These are phyloP conservation scores for Plantago lanceolata DNA, from an alignment of 305 asterid species.

Conservation along the genomic window DNA sequence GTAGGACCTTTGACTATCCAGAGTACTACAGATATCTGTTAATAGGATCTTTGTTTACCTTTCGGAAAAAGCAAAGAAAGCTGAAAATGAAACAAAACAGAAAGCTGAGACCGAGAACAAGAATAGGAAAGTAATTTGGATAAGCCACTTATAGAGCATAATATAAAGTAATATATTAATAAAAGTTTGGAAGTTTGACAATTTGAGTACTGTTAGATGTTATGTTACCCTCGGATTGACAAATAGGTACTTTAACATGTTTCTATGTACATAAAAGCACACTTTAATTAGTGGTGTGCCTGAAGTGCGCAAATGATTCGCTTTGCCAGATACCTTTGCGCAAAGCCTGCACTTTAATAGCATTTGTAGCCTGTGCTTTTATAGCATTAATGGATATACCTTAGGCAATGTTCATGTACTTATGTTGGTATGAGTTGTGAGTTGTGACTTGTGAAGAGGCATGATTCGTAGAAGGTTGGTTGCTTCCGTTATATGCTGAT, in stretches of 20 bases:
- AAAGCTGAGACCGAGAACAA: too few relatives aligned
- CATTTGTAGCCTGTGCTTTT: conserved; percentile 10
- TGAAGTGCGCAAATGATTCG: not conserved
- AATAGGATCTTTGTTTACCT: too few relatives aligned
- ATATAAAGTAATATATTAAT: not conserved
- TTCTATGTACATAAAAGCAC: not conserved
- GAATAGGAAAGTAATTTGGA: not conserved
- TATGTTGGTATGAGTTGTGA: not conserved
- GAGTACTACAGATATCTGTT: too few relatives aligned
- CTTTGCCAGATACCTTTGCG: not conserved
- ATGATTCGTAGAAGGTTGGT: not conserved
- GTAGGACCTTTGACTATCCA: too few relatives aligned
- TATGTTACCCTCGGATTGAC: too few relatives aligned
- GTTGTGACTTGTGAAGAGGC: too few relatives aligned
- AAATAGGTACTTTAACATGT: not conserved
- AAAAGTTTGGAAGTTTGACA: not conserved
- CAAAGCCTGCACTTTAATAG: not conserved
- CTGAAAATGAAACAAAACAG: too few relatives aligned
- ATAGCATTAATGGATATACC: not conserved
- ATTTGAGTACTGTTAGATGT: not conserved
- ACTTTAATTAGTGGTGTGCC: not conserved
- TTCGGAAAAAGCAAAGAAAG: too few relatives aligned
- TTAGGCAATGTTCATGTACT: not conserved
- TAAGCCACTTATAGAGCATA: not conserved
- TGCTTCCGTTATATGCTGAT: not conserved